A percentile compares a stretch with the other conserved stretches of the same genome.
Evolutionary conservation across 192 early-diverging fungal genomes (phyloP).

Genomic region (Backusella psychrophila): DNA sequence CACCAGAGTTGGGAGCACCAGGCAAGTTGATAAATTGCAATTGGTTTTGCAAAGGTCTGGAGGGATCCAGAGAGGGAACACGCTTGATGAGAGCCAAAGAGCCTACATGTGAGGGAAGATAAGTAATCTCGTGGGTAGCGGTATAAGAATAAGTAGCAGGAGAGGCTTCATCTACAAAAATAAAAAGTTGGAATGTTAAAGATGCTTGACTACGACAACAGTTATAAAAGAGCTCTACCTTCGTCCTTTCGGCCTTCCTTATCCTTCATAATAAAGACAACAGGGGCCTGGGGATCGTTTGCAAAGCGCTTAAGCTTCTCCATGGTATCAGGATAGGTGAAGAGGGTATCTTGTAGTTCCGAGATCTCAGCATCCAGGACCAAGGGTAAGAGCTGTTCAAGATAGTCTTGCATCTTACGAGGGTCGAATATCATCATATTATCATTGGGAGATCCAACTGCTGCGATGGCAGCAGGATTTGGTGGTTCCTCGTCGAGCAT

Average conservation of each 20-base stretch:
- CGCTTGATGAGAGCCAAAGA: slow-evolving; percentile 83
- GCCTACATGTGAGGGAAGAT: slow-evolving; percentile 67
- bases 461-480: not conserved
- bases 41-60: slow-evolving; percentile 72
- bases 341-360: slow-evolving; percentile 60
- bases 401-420: slow-evolving; percentile 62
- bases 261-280: slow-evolving; percentile 80
- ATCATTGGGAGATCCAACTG: slow-evolving; percentile 15
- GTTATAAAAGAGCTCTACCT: slow-evolving; percentile 18
- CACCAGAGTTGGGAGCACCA: slow-evolving; percentile 55
- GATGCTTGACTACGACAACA: not conserved
- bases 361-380: slow-evolving; percentile 65
- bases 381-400: slow-evolving; percentile 69
- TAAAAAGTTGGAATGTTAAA: not conserved
- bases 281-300: slow-evolving; percentile 67
- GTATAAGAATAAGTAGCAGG: slow-evolving; percentile 52
- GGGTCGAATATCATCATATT: slow-evolving; percentile 48
- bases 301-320: slow-evolving; percentile 77
- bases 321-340: slow-evolving; percentile 62
- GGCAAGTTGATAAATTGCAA: slow-evolving; percentile 92
- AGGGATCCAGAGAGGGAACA: slow-evolving; percentile 63
- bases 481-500: slow-evolving; percentile 32
- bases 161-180: slow-evolving; percentile 34
- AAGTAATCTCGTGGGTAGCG: slow-evolving; percentile 72
- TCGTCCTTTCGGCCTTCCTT: slow-evolving; percentile 46